A percentile compares a stretch with the other conserved stretches of the same genome.
phyloP scores from a whole-genome alignment of 208 protist species.

The Trypanosoma conorhini region DNA sequence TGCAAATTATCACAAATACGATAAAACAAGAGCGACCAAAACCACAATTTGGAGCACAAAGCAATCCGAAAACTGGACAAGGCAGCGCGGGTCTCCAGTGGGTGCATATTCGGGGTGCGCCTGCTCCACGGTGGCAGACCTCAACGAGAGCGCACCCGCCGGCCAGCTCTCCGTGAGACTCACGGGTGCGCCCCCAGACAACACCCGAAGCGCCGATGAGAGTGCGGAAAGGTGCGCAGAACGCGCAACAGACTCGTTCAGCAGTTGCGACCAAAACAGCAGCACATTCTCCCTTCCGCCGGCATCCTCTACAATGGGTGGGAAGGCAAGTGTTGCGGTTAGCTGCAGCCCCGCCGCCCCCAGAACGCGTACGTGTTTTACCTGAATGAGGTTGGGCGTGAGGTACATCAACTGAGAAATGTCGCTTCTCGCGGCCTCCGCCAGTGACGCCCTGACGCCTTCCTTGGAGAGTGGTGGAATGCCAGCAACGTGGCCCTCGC shows the following conservation, averaged over 20 bases:
- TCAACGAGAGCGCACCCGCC: background rate
- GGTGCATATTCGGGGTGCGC: background rate
- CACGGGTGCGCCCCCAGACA: background rate
- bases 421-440: background rate
- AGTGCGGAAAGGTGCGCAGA: too few species aligned
- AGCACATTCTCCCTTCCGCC: too few species aligned
- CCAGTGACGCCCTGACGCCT: background rate
- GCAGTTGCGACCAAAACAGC: too few species aligned
- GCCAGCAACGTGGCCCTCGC: slow-evolving; percentile 10
- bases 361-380: background rate
- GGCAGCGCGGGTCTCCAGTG: too few species aligned
- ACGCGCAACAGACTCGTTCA: too few species aligned
- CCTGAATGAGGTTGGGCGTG: slow-evolving; percentile 7
- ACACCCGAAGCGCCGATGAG: too few species aligned
- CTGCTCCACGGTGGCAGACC: background rate
- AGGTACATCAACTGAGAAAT: slow-evolving; percentile 6
- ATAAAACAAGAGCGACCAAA: too few species aligned
- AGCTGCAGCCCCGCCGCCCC: background rate
- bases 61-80: too few species aligned
- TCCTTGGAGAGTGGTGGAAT: slow-evolving; percentile 82
- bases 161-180: background rate
- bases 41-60: too few species aligned
- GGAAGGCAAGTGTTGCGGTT: too few species aligned
- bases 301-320: too few species aligned
- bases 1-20: too few species aligned